A percentile compares a stretch with the other conserved stretches of the same genome.
phyloP scores from a whole-genome alignment of 176 grass and related monocot genomes.

The Aechmea fasciata region DNA sequence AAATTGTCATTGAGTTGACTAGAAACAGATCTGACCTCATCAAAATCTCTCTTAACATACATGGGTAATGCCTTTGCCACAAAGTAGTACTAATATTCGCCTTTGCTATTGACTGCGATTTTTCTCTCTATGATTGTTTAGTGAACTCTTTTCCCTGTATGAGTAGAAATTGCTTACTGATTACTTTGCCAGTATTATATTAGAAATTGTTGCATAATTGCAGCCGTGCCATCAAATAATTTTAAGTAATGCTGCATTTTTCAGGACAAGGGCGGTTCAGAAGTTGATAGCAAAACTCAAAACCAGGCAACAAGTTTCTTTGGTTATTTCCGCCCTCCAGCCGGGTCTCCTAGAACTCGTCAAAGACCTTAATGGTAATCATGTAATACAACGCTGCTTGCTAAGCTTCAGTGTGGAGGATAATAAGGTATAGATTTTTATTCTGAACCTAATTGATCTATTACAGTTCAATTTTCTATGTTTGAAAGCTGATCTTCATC shows the following conservation, averaged over 20 bases:
- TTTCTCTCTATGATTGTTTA: neutral
- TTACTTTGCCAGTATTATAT: neutral
- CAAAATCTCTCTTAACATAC: slow-evolving; percentile 52
- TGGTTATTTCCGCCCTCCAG: slow-evolving; percentile 53
- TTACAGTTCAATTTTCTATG: neutral
- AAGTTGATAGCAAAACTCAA: slow-evolving; percentile 76
- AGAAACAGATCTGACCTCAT: slow-evolving; percentile 42
- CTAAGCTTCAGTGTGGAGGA: slow-evolving; percentile 48
- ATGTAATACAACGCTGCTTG: slow-evolving; percentile 85
- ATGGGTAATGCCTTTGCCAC: slow-evolving; percentile 50
- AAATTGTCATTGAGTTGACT: slow-evolving; percentile 38
- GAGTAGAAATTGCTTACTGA: too few species aligned
- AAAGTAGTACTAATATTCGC: too few species aligned
- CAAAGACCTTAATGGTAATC: slow-evolving; percentile 83
- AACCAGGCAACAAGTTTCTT: slow-evolving; percentile 33
- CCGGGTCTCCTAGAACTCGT: slow-evolving; percentile 55
- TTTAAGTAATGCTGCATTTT: slow-evolving; percentile 19
- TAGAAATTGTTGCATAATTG: neutral
- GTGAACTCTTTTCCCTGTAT: neutral
- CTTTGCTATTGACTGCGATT: neutral
- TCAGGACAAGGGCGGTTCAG: slow-evolving; percentile 80
- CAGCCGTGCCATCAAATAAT: neutral
- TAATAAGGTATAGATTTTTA: slow-evolving; percentile 57
- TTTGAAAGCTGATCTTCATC: neutral
- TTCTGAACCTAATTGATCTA: neutral